Evolutionary conservation across 2,329 filamentous ascomycete genomes (phyloP), one percentile per base, ranked within the genome.

Genomic region (Cordyceps tenuipes): DNA sequence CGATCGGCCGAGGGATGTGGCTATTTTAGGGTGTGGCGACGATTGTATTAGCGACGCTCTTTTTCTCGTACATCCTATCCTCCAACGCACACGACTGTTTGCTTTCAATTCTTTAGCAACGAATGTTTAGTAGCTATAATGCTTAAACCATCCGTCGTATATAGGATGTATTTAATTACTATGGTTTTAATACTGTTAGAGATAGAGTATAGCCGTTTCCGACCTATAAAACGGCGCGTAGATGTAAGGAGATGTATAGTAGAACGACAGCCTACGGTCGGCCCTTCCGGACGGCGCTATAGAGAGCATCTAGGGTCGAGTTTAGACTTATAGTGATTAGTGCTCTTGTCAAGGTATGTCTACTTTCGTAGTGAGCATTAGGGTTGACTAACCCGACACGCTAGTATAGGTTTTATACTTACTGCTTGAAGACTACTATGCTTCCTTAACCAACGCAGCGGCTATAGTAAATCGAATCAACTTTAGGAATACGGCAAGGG

Each of bases 161-260:
- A 59, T 85, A 89, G 64, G 82, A 88, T 66, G 68, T 77, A 0
- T 77, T 87, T 39, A 67, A 78, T 13, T 89, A 86, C 72, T 89
- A 86, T 65, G 86, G 86, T 1, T 76, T 87, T 50, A 76, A 75
- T 55, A 79, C 74, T 36, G 19, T 70, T 68, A 0, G 43, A 17
- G 43, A 46, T 4, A 17, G 43, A 8, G 43, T 19, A 17, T 46
- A n/a, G 43, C 43, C 43, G 15, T 46, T 46, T 46, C 43, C 43
- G 43, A 46, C 2, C n/a, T 19, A 46, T n/a, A 5, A 46, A 21
- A 46, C 43, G 19, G 43, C 43, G 21, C 46, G 46, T 21, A 48
- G 19, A 21, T 26, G 46, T 31, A 7, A 70, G n/a, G 66, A 72
- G 36, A 67, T 74, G 10, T 82, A 75, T 61, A 71, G 74, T 1